Percentiles rank a stretch among this genome's conserved stretches.
These are phyloP conservation scores for Serendipita indica DNA, from an alignment of 768 basidiomycete species.

Conservation along the genomic window DNA sequence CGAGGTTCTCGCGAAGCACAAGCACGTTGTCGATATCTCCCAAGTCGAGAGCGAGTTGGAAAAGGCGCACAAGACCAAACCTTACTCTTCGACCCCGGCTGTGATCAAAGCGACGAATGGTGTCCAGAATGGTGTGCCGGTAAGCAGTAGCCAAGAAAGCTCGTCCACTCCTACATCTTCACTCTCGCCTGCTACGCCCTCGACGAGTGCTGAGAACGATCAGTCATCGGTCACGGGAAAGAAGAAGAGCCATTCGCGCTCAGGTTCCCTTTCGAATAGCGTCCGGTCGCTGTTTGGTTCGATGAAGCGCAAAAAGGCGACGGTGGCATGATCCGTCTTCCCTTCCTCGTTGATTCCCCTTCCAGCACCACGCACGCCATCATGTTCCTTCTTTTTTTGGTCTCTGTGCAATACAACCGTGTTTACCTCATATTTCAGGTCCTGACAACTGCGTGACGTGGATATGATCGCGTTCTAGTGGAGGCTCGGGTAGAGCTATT, in stretches of 20 bases:
- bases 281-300: neutral
- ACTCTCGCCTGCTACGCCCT: neutral
- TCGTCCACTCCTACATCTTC: neutral
- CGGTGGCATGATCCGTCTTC: no score
- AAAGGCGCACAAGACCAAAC: neutral
- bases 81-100: neutral
- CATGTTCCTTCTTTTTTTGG: no score
- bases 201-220: neutral
- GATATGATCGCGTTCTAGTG: no score
- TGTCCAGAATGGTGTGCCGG: neutral
- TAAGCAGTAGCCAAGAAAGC: neutral
- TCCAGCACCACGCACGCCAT: no score
- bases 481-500: no score
- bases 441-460: no score
- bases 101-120: neutral
- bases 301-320: neutral
- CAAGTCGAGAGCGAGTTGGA: constrained; percentile 34
- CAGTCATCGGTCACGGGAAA: neutral
- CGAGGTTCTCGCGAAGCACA: constrained; percentile 53
- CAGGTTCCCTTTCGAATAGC: neutral
- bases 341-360: no score
- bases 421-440: no score
- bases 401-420: no score
- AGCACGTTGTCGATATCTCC: constrained; percentile 54
- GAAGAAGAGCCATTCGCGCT: neutral